These are phyloP conservation scores for Hanseniaspora vineae DNA, from an alignment of 805 yeast genomes.

Conservation along the genomic window DNA sequence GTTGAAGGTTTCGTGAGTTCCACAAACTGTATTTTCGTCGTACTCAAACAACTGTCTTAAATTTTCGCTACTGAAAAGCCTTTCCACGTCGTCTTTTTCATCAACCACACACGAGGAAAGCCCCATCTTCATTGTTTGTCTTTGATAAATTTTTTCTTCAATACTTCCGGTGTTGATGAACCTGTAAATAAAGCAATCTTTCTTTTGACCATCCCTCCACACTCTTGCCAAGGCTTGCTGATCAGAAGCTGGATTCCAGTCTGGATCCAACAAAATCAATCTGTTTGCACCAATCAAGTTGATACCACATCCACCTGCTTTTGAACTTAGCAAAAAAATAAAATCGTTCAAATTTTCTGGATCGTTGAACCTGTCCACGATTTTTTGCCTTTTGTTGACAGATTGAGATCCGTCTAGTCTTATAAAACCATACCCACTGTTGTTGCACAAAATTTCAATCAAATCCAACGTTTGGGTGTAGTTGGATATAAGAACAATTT, in stretches of 20 bases:
- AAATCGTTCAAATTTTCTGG: conserved; percentile 75
- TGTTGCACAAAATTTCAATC: conserved; percentile 75
- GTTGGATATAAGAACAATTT: conserved; percentile 87
- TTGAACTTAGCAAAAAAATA: conserved; percentile 78
- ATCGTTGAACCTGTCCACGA: conserved; percentile 84
- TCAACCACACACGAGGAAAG: conserved; percentile 94
- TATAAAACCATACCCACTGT: conserved; percentile 57
- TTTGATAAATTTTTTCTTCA: conserved; percentile 90
- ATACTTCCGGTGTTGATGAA: conserved; percentile 91
- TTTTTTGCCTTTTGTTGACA: conserved; percentile 81
- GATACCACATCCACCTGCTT: conserved; percentile 98
- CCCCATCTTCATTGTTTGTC: conserved; percentile 90
- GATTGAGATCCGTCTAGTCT: conserved; percentile 89
- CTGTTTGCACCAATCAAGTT: conserved; percentile 94
- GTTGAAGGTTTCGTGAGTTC: conserved; percentile 84
- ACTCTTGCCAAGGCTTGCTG: conserved; percentile 96
- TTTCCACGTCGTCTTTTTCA: conserved; percentile 88
- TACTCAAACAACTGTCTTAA: conserved; percentile 64
- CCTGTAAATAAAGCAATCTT: conserved; percentile 89
- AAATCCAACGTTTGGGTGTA: conserved; percentile 90
- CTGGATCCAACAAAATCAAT: conserved; percentile 74
- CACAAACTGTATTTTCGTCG: conserved; percentile 56
- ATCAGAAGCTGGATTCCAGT: conserved; percentile 98
- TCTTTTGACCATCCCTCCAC: conserved; percentile 98
- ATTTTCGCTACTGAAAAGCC: conserved; percentile 76